Percentiles rank a stretch among this genome's conserved stretches.
Evolutionary conservation across 1,284 basidiomycete species (phyloP).

Genomic region (Trichosporon ovoides): DNA sequence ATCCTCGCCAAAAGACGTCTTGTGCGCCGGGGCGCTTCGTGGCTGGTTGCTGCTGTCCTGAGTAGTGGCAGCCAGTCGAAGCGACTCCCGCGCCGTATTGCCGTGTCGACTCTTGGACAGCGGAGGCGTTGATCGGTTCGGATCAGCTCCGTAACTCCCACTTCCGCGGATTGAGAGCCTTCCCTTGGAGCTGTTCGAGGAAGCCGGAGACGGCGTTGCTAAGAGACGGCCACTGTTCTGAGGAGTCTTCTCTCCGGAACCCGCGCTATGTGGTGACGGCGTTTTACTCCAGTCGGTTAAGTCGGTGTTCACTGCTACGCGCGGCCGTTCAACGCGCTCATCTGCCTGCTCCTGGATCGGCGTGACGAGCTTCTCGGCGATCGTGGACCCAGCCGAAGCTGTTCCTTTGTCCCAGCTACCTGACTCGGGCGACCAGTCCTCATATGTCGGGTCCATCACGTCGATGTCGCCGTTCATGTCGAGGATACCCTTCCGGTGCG

Average conservation of each 20-base stretch:
- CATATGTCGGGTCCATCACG: conserved; percentile 13
- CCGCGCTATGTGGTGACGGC: not conserved
- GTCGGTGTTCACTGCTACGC: not conserved
- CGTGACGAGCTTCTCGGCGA: conserved; percentile 4
- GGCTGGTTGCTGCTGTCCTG: conserved; percentile 15
- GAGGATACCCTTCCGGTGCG: conserved; percentile 9
- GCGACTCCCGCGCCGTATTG: conserved; percentile 9
- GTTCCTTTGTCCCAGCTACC: conserved; percentile 6
- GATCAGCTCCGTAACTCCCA: not conserved
- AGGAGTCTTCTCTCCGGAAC: not conserved
- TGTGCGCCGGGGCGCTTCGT: conserved; percentile 15
- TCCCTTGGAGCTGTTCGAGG: not conserved
- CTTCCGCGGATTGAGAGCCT: not conserved
- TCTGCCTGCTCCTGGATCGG: conserved; percentile 5
- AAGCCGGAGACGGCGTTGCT: not conserved
- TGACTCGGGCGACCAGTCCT: conserved; percentile 9
- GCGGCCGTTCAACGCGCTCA: not conserved
- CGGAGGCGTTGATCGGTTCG: not conserved
- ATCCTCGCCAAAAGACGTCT: conserved; percentile 15
- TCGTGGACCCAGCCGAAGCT: conserved; percentile 4
- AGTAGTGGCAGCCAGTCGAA: not conserved
- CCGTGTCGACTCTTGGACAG: conserved; percentile 22
- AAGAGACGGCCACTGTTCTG: not conserved
- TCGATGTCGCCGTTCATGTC: conserved; percentile 16
- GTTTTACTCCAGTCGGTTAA: conserved; percentile 10